Evolutionary conservation across 371 early-diverging fungal species (phyloP).

Genomic region (Mortierella sp.): DNA sequence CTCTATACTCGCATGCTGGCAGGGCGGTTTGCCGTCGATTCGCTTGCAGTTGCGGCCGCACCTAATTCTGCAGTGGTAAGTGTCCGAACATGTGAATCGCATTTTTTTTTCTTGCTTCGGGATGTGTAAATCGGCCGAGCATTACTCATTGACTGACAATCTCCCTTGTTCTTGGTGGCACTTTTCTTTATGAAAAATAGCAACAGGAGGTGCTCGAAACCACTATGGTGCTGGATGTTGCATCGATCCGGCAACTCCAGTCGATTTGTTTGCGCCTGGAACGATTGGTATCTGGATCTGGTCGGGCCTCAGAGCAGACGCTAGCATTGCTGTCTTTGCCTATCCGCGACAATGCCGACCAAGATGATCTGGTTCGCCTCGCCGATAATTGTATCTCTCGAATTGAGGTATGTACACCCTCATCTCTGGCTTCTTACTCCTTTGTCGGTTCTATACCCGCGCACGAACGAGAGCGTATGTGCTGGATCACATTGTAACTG

Average conservation of each 20-base stretch:
- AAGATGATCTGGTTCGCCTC: constrained; percentile 68
- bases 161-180: not conserved
- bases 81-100: not conserved
- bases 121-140: not conserved
- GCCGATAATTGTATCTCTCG: constrained; percentile 73
- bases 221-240: constrained; percentile 57
- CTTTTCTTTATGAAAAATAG: not conserved
- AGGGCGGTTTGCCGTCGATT: constrained; percentile 43
- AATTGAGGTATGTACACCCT: constrained; percentile 59
- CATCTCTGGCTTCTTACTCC: not conserved
- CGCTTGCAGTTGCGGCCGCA: constrained; percentile 42
- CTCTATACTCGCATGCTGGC: constrained; percentile 66
- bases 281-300: constrained; percentile 62
- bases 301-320: constrained; percentile 49
- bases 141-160: not conserved
- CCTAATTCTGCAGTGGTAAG: constrained; percentile 61
- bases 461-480: not conserved
- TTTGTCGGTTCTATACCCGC: not conserved
- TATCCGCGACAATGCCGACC: constrained; percentile 68
- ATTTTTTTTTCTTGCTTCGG: not conserved
- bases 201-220: constrained; percentile 29
- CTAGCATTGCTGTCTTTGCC: constrained; percentile 58
- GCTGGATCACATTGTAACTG: not conserved
- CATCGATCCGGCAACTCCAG: constrained; percentile 60
- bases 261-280: constrained; percentile 69